Evolutionary conservation across 768 basidiomycete species (phyloP).

Genomic region (Auricularia heimuer): DNA sequence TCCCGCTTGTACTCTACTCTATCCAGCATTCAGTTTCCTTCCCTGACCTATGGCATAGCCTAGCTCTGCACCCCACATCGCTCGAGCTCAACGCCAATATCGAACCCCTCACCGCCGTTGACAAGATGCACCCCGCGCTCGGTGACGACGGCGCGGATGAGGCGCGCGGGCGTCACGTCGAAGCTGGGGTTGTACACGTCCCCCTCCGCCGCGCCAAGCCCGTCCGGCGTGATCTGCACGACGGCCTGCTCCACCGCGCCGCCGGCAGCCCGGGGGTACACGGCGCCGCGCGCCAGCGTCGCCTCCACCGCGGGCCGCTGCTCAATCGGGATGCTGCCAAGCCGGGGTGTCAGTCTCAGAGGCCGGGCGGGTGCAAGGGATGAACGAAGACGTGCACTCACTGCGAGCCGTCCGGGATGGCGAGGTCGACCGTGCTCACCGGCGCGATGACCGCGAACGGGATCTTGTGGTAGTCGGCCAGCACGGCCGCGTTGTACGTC

Average conservation of each 20-base stretch:
- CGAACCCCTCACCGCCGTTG: not conserved
- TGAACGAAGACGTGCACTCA: constrained; percentile 16
- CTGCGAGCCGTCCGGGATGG: constrained; percentile 59
- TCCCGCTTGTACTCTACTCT: not conserved
- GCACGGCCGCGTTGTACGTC: constrained; percentile 91
- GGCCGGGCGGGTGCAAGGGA: too few species aligned
- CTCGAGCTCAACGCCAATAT: not conserved
- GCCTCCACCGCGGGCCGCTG: constrained; percentile 84
- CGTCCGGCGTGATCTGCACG: constrained; percentile 73
- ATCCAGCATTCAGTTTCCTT: not conserved
- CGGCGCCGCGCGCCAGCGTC: constrained; percentile 73
- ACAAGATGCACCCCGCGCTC: constrained; percentile 66
- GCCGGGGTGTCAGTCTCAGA: too few species aligned
- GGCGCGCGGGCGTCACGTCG: constrained; percentile 88
- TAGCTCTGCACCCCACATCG: too few species aligned
- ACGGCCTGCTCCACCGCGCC: constrained; percentile 51
- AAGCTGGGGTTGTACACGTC: constrained; percentile 90
- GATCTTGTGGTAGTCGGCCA: constrained; percentile 78
- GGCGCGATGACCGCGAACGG: constrained; percentile 93
- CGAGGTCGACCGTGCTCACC: constrained; percentile 83
- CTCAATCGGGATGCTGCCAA: constrained; percentile 76
- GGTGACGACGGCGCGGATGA: constrained; percentile 92
- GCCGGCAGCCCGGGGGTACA: constrained; percentile 40
- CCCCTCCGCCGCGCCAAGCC: constrained; percentile 29
- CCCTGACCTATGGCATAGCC: too few species aligned